A percentile compares a stretch with the other conserved stretches of the same genome.
phyloP scores from a whole-genome alignment of 2,329 filamentous ascomycete species.

The Epichloe amarillans region DNA sequence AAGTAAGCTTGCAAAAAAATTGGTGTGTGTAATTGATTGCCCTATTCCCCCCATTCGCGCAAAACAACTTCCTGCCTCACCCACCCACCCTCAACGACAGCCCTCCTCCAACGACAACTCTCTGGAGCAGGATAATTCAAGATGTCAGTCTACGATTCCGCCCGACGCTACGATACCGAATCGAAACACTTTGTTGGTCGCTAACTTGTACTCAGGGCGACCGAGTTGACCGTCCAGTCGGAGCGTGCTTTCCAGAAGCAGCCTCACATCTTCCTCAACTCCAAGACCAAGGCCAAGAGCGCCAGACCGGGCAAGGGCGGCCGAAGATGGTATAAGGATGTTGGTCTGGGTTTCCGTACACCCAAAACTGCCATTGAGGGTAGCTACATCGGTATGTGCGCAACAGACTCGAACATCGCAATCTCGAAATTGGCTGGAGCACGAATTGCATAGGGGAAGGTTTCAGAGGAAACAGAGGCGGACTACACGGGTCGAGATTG shows the following conservation, averaged over 20 bases:
- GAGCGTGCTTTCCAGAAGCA: conserved; percentile 99
- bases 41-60: conserved; percentile 24
- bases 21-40: conserved; percentile 25
- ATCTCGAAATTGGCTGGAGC: conserved; percentile 7
- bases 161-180: conserved; percentile 2
- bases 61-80: conserved; percentile 23
- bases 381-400: conserved; percentile 88
- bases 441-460: neutral
- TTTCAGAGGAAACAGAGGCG: neutral
- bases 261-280: conserved; percentile 99
- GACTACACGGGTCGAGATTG: neutral
- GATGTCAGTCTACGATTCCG: conserved; percentile 23
- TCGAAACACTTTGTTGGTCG: conserved; percentile 7
- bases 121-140: conserved; percentile 29
- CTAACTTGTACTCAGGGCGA: conserved; percentile 59
- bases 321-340: conserved; percentile 96
- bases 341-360: conserved; percentile 97
- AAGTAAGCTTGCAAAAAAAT: conserved; percentile 17
- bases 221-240: conserved; percentile 98
- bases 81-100: conserved; percentile 25
- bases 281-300: conserved; percentile 81
- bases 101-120: conserved; percentile 25
- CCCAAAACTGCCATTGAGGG: conserved; percentile 98
- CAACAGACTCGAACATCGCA: conserved; percentile 4
- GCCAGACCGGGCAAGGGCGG: conserved; percentile 80